phyloP scores from a whole-genome alignment of 2,329 filamentous ascomycete genomes.

The Xylaria hypoxylon region DNA sequence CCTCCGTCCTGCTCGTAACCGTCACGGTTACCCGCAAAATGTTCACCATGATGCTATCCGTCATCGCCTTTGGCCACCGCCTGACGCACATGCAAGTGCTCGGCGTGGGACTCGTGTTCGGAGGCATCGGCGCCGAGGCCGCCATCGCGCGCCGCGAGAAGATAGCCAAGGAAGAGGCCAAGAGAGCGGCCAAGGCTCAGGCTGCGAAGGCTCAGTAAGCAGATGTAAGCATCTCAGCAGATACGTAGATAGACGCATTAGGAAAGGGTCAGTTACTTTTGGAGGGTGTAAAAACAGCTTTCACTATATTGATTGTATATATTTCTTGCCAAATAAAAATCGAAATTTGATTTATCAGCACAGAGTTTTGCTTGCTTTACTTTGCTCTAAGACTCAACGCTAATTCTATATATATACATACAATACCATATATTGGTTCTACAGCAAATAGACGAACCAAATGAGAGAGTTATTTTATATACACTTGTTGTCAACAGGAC shows the following conservation, averaged over 20 bases:
- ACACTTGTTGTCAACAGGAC: too few relatives aligned
- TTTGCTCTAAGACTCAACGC: background rate
- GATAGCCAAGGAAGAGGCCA: slow-evolving; percentile 78
- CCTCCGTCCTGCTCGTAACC: slow-evolving; percentile 89
- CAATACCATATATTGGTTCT: background rate
- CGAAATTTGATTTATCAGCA: background rate
- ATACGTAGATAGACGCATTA: background rate
- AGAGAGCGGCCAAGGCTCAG: slow-evolving; percentile 59
- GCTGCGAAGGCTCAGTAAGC: slow-evolving; percentile 41
- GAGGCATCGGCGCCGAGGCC: slow-evolving; percentile 92
- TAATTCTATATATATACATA: background rate
- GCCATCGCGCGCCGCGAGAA: slow-evolving; percentile 85
- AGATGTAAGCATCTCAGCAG: background rate
- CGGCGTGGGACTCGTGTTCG: slow-evolving; percentile 92
- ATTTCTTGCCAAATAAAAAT: background rate
- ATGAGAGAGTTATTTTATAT: too few relatives aligned
- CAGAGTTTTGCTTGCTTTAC: background rate
- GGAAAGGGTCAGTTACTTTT: background rate
- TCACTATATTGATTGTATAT: background rate
- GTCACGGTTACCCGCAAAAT: slow-evolving; percentile 99
- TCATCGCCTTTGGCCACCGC: slow-evolving; percentile 92
- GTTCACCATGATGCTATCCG: slow-evolving; percentile 98
- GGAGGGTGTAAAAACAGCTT: background rate
- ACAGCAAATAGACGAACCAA: too few relatives aligned
- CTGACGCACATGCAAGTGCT: slow-evolving; percentile 92